Evolutionary conservation across 2,329 filamentous ascomycete species (phyloP).

Genomic region (Teratosphaeriaceae sp.): DNA sequence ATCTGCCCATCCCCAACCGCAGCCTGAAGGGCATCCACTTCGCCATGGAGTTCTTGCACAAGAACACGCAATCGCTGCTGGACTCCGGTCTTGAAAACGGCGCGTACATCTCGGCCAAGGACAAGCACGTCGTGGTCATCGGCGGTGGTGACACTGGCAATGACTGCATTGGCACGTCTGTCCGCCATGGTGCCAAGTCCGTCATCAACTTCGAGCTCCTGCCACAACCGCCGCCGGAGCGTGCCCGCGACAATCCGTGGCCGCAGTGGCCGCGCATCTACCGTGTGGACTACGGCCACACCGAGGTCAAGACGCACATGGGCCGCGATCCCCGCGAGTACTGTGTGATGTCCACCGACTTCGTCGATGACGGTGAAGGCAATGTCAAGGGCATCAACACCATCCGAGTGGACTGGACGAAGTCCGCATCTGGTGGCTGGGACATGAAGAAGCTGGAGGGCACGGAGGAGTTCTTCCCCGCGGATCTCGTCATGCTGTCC

Average conservation of each 20-base stretch:
- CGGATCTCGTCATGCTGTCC: conserved; percentile 85
- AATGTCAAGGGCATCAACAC: conserved; percentile 95
- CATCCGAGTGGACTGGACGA: conserved; percentile 92
- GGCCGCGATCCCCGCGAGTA: conserved; percentile 94
- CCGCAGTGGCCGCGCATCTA: conserved; percentile 97
- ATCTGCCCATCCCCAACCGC: conserved; percentile 83
- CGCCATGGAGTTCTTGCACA: conserved; percentile 95
- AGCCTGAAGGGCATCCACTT: conserved; percentile 88
- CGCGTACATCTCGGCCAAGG: conserved; percentile 88
- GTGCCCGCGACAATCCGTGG: conserved; percentile 93
- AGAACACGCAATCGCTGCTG: conserved; percentile 94
- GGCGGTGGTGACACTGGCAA: conserved; percentile 97
- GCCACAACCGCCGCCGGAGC: conserved; percentile 84
- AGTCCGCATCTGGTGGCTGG: conserved; percentile 82
- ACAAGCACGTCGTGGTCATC: conserved; percentile 93
- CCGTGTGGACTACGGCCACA: conserved; percentile 96
- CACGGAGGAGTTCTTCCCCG: conserved; percentile 92
- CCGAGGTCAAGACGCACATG: conserved; percentile 91
- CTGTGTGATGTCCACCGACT: conserved; percentile 97
- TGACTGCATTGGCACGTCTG: conserved; percentile 94
- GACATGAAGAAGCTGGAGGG: conserved; percentile 98
- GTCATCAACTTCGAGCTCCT: conserved; percentile 95
- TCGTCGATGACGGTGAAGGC: conserved; percentile 80
- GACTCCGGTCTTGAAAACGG: conserved; percentile 82
- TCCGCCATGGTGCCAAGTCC: conserved; percentile 90